A percentile compares a stretch with the other conserved stretches of the same genome.
Conservation (phyloP, 768 basidiomycete species). For the Tylopilus vinaceipallidus region DNA sequence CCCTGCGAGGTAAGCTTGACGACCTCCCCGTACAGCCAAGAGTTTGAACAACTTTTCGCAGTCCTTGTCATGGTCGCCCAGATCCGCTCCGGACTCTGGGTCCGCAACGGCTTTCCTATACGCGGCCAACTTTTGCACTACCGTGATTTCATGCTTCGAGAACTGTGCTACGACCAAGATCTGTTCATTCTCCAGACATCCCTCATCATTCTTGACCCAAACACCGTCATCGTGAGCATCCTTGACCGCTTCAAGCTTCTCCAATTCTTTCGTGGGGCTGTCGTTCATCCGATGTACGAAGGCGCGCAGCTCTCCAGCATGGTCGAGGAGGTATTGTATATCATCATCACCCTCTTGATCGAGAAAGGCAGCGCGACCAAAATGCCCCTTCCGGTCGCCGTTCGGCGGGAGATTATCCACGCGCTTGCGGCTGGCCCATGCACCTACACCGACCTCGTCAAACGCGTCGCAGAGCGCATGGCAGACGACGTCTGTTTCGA, state of each 20-base stretch:
- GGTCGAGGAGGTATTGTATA: conserved; percentile 89
- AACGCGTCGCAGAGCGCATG: conserved; percentile 86
- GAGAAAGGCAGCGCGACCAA: conserved; percentile 76
- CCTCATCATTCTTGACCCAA: conserved; percentile 74
- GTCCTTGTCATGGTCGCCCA: conserved; percentile 92
- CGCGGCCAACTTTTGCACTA: conserved; percentile 95
- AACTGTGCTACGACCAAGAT: conserved; percentile 96
- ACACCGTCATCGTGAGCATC: conserved; percentile 77
- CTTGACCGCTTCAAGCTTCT: conserved; percentile 87
- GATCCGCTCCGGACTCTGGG: conserved; percentile 94
- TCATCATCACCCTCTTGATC: conserved; percentile 82
- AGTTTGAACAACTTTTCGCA: conserved; percentile 28
- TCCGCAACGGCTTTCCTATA: conserved; percentile 94
- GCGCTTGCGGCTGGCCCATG: conserved; percentile 85
- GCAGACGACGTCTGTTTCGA: conserved; percentile 84
- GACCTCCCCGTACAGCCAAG: background rate
- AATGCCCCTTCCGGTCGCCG: conserved; percentile 59
- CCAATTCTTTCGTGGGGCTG: conserved; percentile 71
- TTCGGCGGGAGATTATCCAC: conserved; percentile 86
- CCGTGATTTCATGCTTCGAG: conserved; percentile 92
- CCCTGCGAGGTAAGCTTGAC: conserved; percentile 68
- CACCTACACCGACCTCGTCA: conserved; percentile 87
- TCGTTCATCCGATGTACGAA: conserved; percentile 59
- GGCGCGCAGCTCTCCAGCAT: conserved; percentile 71
- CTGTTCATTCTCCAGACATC: conserved; percentile 87